Conservation (phyloP, 441 rosid genomes). For the Manihot esculenta region DNA sequence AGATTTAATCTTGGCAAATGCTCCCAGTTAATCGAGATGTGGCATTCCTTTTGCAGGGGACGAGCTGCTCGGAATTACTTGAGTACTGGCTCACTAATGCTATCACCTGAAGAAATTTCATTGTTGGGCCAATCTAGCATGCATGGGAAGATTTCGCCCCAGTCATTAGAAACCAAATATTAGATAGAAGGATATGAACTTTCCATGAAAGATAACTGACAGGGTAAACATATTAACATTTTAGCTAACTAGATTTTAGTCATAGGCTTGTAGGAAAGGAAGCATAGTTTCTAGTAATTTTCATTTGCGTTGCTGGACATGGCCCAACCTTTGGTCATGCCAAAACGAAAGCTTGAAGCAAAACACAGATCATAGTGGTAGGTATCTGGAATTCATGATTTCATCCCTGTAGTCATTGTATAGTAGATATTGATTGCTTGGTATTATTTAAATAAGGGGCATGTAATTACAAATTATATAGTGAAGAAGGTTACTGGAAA, state of each 20-base stretch:
- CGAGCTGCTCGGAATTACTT: slow-evolving; percentile 67
- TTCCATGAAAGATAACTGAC: slow-evolving; percentile 17
- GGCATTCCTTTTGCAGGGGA: slow-evolving; percentile 42
- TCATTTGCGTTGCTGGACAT: neutral
- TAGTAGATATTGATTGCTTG: slow-evolving; percentile 8
- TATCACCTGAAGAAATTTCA: slow-evolving; percentile 69
- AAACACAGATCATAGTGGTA: neutral
- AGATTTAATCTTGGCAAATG: neutral
- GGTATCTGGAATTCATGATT: slow-evolving; percentile 14
- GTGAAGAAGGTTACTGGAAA: slow-evolving; percentile 4
- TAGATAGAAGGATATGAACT: slow-evolving; percentile 7
- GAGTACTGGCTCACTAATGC: slow-evolving; percentile 47
- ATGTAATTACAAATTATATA: neutral
- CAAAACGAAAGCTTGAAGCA: neutral
- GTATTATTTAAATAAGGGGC: slow-evolving; percentile 3
- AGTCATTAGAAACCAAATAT: slow-evolving; percentile 15
- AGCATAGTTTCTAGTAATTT: neutral
- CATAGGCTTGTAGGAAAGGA: neutral
- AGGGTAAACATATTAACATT: slow-evolving; percentile 9
- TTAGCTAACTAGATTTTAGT: neutral
- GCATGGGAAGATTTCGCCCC: slow-evolving; percentile 33
- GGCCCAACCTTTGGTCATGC: neutral
- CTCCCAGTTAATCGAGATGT: slow-evolving; percentile 11
- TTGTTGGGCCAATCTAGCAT: slow-evolving; percentile 46
- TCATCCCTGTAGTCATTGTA: slow-evolving; percentile 13